Evolutionary conservation across 192 early-diverging fungal species (phyloP), one percentile per base, ranked within the genome.

Genomic region (Backusella psychrophila): DNA sequence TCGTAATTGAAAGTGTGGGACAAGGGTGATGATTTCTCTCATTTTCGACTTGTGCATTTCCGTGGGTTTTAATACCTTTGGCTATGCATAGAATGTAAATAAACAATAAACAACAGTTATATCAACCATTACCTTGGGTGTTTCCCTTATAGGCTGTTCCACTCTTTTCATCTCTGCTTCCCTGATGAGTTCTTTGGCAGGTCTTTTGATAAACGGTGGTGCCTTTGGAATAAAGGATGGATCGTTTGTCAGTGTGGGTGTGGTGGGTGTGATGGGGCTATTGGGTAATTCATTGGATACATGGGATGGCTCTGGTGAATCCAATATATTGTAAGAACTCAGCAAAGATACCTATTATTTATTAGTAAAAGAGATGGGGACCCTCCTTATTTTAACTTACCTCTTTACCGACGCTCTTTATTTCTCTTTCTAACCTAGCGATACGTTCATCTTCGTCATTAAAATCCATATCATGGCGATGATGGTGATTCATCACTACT

Each of bases 331-430:
- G 29, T 63, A 63, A 29, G 56, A 63, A 63, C 56, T 23, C 23
- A 63, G 56, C 26, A 63, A 26, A 63, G 56, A 63, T 29, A 63
- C 21, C 53, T 56, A 33, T 33, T 33, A 33, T 33, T 33, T 3
- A 33, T 33, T 33, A 3, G 3, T 2, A 3, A 33, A 29, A 29
- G 29, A 29, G 29, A 29, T 29, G 29, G 1, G 1, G 29, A 29
- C 1, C 14, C 19, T 4, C 17, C 15, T 19, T 49, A 29, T 29
- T 29, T 29, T 29, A 29, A 29, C 29, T 19, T 49, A 33, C 56
- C 56, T 63, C 56, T 63, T 23, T 63, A 63, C 56, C 56, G n/a
- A 63, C 56, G 26, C 26, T 63, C 56, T 63, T 63, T 63, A 63
- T 63, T 63, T 63, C 56, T 12, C 26, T 63, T 63, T 63, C 56